Evolutionary conservation across 306 rosid species (phyloP).

Genomic region (Macrotyloma uniflorum): DNA sequence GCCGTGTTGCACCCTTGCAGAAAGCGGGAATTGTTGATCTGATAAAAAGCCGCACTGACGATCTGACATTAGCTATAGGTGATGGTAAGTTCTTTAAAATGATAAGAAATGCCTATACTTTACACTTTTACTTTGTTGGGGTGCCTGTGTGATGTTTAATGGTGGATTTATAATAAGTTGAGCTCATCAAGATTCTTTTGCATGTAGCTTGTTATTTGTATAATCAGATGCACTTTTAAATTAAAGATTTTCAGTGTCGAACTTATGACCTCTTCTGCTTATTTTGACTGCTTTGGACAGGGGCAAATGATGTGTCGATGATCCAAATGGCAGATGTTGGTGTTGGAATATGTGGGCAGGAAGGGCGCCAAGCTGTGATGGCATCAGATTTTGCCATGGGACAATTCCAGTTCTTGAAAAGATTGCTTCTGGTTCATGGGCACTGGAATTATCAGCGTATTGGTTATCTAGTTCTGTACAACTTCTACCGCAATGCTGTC

Average conservation of each 20-base stretch:
- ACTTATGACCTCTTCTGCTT: constrained; percentile 20
- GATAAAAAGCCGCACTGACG: constrained; percentile 74
- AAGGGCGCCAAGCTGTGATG: constrained; percentile 97
- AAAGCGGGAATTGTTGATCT: constrained; percentile 93
- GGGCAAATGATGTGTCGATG: constrained; percentile 94
- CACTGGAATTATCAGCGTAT: constrained; percentile 96
- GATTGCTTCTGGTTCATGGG: constrained; percentile 83
- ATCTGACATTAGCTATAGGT: constrained; percentile 65
- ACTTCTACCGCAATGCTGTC: constrained; percentile 91
- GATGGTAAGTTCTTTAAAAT: constrained; percentile 32
- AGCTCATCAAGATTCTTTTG: constrained; percentile 16
- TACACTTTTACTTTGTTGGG: neutral
- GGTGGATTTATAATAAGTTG: too few species aligned
- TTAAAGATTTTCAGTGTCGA: neutral
- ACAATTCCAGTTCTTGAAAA: constrained; percentile 74
- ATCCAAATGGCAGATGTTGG: constrained; percentile 98
- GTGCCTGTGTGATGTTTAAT: neutral
- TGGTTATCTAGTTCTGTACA: constrained; percentile 78
- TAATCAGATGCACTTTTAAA: constrained; percentile 17
- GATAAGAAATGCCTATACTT: neutral
- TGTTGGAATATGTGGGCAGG: constrained; percentile 91
- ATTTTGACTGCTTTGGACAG: constrained; percentile 37
- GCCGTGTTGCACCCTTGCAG: constrained; percentile 94
- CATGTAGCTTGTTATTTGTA: neutral
- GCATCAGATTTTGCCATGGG: constrained; percentile 97